A percentile compares a stretch with the other conserved stretches of the same genome.
phyloP scores from a whole-genome alignment of 2,329 filamentous ascomycete species.

The Fusarium subglutinans region DNA sequence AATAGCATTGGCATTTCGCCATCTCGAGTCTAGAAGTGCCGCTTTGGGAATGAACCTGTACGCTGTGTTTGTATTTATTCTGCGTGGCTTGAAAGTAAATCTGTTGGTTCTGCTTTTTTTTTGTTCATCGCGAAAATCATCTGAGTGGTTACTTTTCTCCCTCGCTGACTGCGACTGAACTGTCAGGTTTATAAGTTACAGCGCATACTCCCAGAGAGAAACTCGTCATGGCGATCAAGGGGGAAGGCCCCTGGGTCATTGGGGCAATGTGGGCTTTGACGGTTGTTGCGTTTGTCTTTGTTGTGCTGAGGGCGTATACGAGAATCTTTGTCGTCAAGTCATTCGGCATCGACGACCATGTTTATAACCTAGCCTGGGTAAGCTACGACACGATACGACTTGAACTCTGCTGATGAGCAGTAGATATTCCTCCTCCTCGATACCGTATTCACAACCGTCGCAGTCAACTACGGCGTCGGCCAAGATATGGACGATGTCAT shows the following conservation, averaged over 20 bases:
- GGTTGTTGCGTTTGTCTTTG: slow-evolving; percentile 41
- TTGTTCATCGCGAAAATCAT: background rate
- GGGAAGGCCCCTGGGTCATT: slow-evolving; percentile 31
- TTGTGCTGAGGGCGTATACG: slow-evolving; percentile 50
- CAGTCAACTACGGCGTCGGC: slow-evolving; percentile 48
- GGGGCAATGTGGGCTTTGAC: slow-evolving; percentile 45
- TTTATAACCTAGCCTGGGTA: slow-evolving; percentile 43
- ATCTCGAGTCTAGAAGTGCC: background rate
- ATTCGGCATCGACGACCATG: slow-evolving; percentile 48
- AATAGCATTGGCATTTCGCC: background rate
- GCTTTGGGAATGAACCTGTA: background rate
- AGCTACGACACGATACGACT: background rate
- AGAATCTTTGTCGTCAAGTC: slow-evolving; percentile 44
- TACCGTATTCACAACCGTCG: slow-evolving; percentile 45
- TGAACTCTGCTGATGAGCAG: background rate
- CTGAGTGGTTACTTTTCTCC: background rate
- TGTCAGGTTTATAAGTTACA: background rate
- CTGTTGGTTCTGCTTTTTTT: background rate
- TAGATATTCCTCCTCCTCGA: slow-evolving; percentile 45
- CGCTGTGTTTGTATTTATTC: background rate
- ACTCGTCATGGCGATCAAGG: slow-evolving; percentile 23
- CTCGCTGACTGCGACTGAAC: background rate
- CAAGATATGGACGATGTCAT: slow-evolving; percentile 42
- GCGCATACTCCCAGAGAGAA: background rate
- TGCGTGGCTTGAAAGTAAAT: background rate